phyloP scores from a whole-genome alignment of 2,329 filamentous ascomycete species.

The Hypoxylon sp. region DNA sequence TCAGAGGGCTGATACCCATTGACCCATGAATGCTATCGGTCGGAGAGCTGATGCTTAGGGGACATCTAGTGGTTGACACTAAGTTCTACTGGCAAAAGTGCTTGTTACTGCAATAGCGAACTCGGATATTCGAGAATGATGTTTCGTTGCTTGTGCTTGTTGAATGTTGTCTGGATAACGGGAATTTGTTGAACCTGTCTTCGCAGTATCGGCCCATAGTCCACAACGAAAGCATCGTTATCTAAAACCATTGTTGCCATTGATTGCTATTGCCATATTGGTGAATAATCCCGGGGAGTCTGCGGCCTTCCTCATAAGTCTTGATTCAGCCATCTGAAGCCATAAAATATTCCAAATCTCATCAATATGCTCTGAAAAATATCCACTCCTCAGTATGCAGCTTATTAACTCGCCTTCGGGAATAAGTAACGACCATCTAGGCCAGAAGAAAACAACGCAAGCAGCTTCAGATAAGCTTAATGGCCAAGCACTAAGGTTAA shows the following conservation, averaged over 20 bases:
- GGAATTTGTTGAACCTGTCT: conserved; percentile 9
- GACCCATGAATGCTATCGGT: background rate
- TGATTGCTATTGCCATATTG: conserved; percentile 4
- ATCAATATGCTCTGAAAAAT: conserved; percentile 32
- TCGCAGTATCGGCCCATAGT: background rate
- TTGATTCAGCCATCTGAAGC: conserved; percentile 10
- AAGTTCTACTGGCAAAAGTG: background rate
- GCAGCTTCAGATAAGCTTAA: conserved; percentile 16
- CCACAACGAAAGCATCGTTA: background rate
- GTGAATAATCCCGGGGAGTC: conserved; percentile 4
- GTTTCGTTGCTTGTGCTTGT: conserved; percentile 10
- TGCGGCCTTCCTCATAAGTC: background rate
- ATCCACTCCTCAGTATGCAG: conserved; percentile 20
- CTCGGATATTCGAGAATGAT: background rate
- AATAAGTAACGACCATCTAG: conserved; percentile 32
- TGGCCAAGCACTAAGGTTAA: conserved; percentile 31
- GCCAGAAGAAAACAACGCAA: conserved; percentile 22
- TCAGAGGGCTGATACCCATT: background rate
- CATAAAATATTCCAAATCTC: conserved; percentile 24
- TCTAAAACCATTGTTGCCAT: conserved; percentile 1
- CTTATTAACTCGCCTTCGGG: conserved; percentile 31
- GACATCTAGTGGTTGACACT: background rate
- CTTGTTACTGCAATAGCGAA: conserved; percentile 1
- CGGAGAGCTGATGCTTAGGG: background rate
- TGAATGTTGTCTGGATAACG: conserved; percentile 4